phyloP scores from a whole-genome alignment of 139 green algal genomes.

The Chlorella sp. region DNA sequence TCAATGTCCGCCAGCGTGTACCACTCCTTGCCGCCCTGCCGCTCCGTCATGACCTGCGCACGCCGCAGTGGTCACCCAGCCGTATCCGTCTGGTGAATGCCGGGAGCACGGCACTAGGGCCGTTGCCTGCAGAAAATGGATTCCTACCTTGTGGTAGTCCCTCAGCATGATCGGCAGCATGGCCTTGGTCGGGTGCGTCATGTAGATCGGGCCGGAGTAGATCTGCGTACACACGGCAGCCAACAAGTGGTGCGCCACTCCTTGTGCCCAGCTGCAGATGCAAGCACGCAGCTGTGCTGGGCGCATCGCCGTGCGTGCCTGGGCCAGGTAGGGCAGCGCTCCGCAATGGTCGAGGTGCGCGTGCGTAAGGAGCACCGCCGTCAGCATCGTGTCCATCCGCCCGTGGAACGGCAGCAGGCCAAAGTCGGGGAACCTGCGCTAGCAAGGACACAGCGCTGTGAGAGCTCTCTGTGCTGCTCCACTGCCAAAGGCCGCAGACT shows the following conservation, averaged over 20 bases:
- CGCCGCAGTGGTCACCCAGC: conserved; percentile 65
- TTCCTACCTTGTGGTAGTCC: conserved; percentile 63
- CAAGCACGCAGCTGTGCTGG: too few species aligned
- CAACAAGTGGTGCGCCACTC: too few species aligned
- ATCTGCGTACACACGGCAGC: too few species aligned
- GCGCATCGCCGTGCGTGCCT: too few species aligned
- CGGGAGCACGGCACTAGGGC: too few species aligned
- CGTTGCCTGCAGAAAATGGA: too few species aligned
- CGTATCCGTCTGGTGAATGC: too few species aligned
- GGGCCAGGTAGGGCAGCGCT: conserved; percentile 59
- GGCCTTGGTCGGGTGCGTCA: conserved; percentile 67
- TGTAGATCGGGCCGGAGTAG: conserved; percentile 61
- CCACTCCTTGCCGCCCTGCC: conserved; percentile 19
- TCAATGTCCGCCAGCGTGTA: conserved; percentile 40
- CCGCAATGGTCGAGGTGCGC: conserved; percentile 66
- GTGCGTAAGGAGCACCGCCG: conserved; percentile 60
- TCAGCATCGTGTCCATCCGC: conserved; percentile 30
- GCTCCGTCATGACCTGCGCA: conserved; percentile 25
- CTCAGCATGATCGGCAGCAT: conserved; percentile 66
- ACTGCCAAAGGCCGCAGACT: conserved; percentile 38
- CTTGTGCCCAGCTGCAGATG: too few species aligned
- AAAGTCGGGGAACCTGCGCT: conserved; percentile 42
- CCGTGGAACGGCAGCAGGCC: conserved; percentile 20
- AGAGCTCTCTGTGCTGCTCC: too few species aligned
- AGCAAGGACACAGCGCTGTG: too few species aligned